phyloP scores from a whole-genome alignment of 345 rosid species.

The Eucalyptus pauciflora region DNA sequence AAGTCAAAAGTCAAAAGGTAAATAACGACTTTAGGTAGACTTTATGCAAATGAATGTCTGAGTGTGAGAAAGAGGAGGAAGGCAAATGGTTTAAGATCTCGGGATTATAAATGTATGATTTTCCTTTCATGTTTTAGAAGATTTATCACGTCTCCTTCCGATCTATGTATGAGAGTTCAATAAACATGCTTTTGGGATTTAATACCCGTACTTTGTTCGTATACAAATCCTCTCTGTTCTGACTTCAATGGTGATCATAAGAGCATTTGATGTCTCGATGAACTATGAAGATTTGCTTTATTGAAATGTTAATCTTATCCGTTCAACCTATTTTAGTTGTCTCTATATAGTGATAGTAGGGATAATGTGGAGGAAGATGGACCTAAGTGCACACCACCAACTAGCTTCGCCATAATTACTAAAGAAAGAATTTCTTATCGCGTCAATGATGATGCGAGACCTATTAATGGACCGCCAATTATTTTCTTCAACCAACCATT shows the following conservation, averaged over 20 bases:
- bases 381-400: accelerated
- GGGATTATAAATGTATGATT: neutral
- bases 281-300: accelerated
- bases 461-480: neutral
- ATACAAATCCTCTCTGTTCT: too few species aligned
- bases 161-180: neutral
- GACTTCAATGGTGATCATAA: neutral
- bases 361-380: accelerated
- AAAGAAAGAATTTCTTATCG: accelerated
- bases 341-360: accelerated
- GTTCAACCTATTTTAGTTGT: neutral
- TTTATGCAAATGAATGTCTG: accelerated
- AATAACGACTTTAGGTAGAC: neutral
- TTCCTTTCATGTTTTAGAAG: neutral
- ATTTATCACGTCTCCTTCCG: accelerated
- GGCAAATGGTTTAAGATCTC: neutral
- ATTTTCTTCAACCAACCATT: neutral
- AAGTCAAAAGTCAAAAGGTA: neutral
- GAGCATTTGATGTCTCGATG: accelerated
- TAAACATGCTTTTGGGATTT: neutral
- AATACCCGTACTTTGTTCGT: accelerated
- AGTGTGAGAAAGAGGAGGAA: neutral
- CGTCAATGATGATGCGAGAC: accelerated
- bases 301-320: accelerated
- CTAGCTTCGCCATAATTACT: accelerated